phyloP scores from a whole-genome alignment of 768 basidiomycete species.

The Cyathus striatus region DNA sequence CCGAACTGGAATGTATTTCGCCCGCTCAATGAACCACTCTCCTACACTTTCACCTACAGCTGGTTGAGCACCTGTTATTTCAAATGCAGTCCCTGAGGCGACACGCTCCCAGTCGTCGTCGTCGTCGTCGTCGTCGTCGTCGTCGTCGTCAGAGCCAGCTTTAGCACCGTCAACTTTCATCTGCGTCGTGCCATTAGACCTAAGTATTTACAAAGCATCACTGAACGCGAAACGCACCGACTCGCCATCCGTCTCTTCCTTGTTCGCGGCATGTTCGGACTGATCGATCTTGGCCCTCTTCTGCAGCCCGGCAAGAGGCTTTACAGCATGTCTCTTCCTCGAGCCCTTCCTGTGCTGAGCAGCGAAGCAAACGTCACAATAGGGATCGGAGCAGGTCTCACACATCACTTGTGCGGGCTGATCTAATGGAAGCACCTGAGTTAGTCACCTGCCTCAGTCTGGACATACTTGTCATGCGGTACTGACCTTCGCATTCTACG shows the following conservation, averaged over 20 bases:
- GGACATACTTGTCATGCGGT: no score
- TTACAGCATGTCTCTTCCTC: constrained; percentile 58
- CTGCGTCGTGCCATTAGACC: constrained; percentile 18
- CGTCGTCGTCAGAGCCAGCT: constrained; percentile 25
- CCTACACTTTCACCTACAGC: constrained; percentile 57
- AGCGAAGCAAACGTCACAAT: constrained; percentile 83
- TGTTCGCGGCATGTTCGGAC: constrained; percentile 6
- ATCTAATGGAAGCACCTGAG: constrained; percentile 42
- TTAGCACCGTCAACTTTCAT: constrained; percentile 47
- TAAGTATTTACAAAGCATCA: background rate
- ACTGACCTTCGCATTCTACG: constrained; percentile 80
- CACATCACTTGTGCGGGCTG: constrained; percentile 78
- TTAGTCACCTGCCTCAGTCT: no score
- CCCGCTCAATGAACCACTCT: constrained; percentile 82
- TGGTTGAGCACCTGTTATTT: constrained; percentile 53
- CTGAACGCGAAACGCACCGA: constrained; percentile 18
- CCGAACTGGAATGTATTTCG: constrained; percentile 78
- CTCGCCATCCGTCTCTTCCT: constrained; percentile 16
- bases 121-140: constrained; percentile 24
- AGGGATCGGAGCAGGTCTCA: constrained; percentile 65
- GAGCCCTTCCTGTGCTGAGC: constrained; percentile 82
- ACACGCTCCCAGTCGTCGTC: constrained; percentile 42
- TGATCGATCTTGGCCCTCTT: constrained; percentile 24
- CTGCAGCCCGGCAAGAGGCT: constrained; percentile 30
- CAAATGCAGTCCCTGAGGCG: constrained; percentile 20